A percentile compares a stretch with the other conserved stretches of the same genome.
Evolutionary conservation across 345 rosid genomes (phyloP).

Genomic region (Eucalyptus viminalis): DNA sequence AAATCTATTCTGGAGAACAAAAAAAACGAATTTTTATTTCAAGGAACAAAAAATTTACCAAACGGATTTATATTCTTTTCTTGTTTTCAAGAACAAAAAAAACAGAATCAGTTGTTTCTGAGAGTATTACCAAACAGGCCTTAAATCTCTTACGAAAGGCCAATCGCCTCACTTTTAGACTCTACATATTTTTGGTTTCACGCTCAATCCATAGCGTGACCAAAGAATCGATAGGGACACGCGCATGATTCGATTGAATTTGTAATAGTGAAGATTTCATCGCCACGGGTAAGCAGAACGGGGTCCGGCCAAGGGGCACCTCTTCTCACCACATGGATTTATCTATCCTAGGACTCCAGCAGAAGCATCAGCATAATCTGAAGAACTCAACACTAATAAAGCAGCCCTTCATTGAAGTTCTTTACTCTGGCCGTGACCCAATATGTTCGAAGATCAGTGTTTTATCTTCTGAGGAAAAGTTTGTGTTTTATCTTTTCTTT

Average conservation of each 20-base stretch:
- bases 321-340: background rate
- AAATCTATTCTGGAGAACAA: too few relatives aligned
- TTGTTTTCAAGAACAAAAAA: too few relatives aligned
- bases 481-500: too few relatives aligned
- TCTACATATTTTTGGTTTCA: background rate
- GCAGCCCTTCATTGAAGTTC: background rate
- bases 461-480: background rate
- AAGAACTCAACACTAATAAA: background rate
- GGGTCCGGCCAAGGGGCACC: background rate
- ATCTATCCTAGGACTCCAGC: background rate
- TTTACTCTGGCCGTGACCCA: background rate
- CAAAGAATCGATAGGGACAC: background rate
- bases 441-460: background rate
- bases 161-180: background rate
- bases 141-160: background rate
- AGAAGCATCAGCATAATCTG: background rate
- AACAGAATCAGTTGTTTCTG: fast-evolving
- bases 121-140: too few relatives aligned
- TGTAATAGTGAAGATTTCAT: background rate
- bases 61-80: too few relatives aligned
- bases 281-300: background rate
- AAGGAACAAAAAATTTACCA: too few relatives aligned
- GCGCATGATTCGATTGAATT: background rate
- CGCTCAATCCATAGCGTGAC: background rate
- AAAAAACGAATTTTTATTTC: too few relatives aligned